Conservation (phyloP, 2,329 filamentous ascomycete species). For the Trichoderma harzianum region DNA sequence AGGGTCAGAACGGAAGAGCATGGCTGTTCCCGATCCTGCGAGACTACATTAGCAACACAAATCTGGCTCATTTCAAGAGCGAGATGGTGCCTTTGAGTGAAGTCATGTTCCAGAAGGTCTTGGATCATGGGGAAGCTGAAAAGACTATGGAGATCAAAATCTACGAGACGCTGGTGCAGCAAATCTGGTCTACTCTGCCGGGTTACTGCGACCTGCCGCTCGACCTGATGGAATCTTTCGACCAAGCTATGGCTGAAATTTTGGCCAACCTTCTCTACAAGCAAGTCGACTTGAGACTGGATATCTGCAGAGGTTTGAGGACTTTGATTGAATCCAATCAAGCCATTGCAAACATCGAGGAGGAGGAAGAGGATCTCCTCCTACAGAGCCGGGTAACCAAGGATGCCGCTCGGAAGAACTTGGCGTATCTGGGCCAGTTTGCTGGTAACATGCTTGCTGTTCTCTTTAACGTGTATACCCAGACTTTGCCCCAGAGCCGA, state of each 20-base stretch:
- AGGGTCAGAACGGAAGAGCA: slow-evolving; percentile 78
- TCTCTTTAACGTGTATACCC: slow-evolving; percentile 98
- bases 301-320: slow-evolving; percentile 83
- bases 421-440: slow-evolving; percentile 75
- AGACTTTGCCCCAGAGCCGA: slow-evolving; percentile 88
- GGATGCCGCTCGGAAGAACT: slow-evolving; percentile 70
- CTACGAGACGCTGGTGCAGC: slow-evolving; percentile 91
- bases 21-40: slow-evolving; percentile 93
- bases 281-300: slow-evolving; percentile 80
- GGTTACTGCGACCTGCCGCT: slow-evolving; percentile 93
- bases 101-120: slow-evolving; percentile 80
- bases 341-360: slow-evolving; percentile 68
- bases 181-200: slow-evolving; percentile 90
- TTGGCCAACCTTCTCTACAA: slow-evolving; percentile 89
- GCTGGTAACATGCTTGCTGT: slow-evolving; percentile 89
- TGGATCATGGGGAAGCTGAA: slow-evolving; percentile 75
- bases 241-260: slow-evolving; percentile 85
- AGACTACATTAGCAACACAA: slow-evolving; percentile 86
- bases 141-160: slow-evolving; percentile 98
- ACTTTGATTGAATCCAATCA: slow-evolving; percentile 90
- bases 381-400: slow-evolving; percentile 77
- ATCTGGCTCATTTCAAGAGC: slow-evolving; percentile 76
- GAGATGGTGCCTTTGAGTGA: slow-evolving; percentile 90
- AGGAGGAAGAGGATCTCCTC: slow-evolving; percentile 68
- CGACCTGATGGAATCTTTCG: slow-evolving; percentile 72